Evolutionary conservation across 75 land plant species (phyloP), one percentile per base, ranked within the genome.

Genomic region (Pinus taeda): DNA sequence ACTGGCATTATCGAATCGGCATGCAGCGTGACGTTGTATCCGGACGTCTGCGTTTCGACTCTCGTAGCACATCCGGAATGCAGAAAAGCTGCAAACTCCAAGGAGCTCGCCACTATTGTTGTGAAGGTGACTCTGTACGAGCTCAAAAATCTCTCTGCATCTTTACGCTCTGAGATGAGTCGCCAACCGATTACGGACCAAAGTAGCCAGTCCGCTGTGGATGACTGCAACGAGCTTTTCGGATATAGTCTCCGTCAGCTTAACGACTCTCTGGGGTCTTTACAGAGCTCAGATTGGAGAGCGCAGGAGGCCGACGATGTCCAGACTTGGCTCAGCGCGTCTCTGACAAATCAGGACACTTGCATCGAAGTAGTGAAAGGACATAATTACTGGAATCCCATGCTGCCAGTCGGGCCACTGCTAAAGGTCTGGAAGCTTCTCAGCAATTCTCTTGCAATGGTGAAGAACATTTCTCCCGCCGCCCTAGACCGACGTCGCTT

Each of bases 271-370:
- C 14, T 73, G 2, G 33, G 1, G 14, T 55, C 55, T 14, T 57
- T 73, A 14, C 20, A 1, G 36, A 73, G 1, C 9, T 57, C 74
- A 1, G 36, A 53, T 5, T 73, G 74, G 74, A 26, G 1, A 18
- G 24, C 12, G 6, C 33, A 53, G 36, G 55, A 29, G 33, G 57
- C 59, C 57, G 74, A 73, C 18, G 74, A 57, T n/a, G 57, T 73
- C 26, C 74, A 24, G 72, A 36, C 89, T 3, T 21, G 89, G 39
- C 79, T 84, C 57, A 76, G 90, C 78, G 89, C 84, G 39, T 84
- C 91, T n/a, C 81, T 93, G 76, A 91, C 95, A 8, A 80, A 88
- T 77, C 89, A 87, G 65, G 73, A 77, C 74, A 93, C 95, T 3
- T 93, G 95, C 76, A 78, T 88, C 57, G 90, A 92, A 20, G 94